Percentiles rank a stretch among this genome's conserved stretches.
Conservation (phyloP, 805 yeast species). For the Cyberlindnera xylosilytica region DNA sequence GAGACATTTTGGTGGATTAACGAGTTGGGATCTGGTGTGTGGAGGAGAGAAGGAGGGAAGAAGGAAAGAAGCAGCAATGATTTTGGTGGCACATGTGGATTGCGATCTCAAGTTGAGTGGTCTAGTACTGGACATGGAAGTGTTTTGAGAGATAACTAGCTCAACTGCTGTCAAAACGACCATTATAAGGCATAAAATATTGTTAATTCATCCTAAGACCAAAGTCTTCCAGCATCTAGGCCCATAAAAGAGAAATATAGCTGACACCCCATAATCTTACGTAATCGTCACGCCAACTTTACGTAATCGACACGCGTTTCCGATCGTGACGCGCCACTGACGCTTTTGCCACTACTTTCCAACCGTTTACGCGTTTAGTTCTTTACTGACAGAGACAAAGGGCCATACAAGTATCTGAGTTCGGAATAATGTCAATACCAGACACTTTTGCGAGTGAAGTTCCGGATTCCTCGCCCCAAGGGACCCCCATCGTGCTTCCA, state of each 20-base stretch:
- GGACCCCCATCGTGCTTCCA: conserved; percentile 15
- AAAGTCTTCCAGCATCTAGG: too few species aligned
- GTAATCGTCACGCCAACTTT: background rate
- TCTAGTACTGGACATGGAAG: too few species aligned
- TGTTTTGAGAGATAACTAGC: too few species aligned
- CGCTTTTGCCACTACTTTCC: background rate
- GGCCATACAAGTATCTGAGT: background rate
- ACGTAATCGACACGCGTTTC: background rate
- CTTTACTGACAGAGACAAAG: background rate
- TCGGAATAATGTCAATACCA: conserved; percentile 6
- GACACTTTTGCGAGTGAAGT: conserved; percentile 6
- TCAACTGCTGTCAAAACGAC: too few species aligned
- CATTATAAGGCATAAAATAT: too few species aligned
- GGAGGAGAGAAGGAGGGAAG: background rate
- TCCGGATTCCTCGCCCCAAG: conserved; percentile 21
- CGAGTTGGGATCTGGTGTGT: too few species aligned
- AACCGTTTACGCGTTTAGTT: background rate
- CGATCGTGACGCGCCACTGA: background rate
- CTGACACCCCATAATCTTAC: background rate
- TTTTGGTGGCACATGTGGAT: too few species aligned
- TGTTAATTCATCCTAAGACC: too few species aligned
- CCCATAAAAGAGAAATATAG: too few species aligned
- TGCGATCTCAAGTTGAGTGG: too few species aligned
- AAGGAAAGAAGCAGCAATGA: too few species aligned
- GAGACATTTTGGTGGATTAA: conserved; percentile 1